phyloP scores from a whole-genome alignment of 176 grass and related monocot species.

The Tuctoria greenei region DNA sequence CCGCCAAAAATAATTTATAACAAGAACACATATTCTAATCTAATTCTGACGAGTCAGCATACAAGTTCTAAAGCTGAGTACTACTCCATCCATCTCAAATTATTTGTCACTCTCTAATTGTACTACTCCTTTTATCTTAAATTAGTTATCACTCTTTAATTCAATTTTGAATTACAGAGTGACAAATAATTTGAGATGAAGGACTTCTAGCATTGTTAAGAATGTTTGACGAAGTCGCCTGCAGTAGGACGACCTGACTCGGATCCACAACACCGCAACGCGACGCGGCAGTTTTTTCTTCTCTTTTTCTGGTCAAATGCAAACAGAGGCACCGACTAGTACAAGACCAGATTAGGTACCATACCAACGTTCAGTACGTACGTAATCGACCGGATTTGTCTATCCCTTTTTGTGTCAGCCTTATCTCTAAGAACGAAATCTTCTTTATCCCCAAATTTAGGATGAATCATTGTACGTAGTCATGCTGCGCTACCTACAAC shows the following conservation, averaged over 20 bases:
- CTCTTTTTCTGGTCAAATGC: neutral
- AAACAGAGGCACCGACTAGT: neutral
- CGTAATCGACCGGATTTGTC: neutral
- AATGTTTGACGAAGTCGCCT: no score
- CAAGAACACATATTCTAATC: no score
- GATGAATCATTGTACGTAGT: neutral
- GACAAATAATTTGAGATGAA: no score
- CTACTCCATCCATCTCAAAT: no score
- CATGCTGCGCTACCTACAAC: neutral
- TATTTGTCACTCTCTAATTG: no score
- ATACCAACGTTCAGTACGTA: neutral
- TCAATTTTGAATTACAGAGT: no score
- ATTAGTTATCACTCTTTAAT: no score
- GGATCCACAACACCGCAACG: neutral
- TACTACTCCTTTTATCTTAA: no score
- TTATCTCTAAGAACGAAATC: neutral
- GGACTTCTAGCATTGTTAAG: no score
- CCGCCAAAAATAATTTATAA: no score
- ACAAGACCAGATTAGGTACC: neutral
- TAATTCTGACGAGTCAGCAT: no score
- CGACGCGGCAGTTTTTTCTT: neutral
- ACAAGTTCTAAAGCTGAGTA: no score
- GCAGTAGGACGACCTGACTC: neutral
- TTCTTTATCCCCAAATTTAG: neutral
- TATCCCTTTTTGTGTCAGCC: neutral